Evolutionary conservation across 2,329 filamentous ascomycete genomes (phyloP), one percentile per base, ranked within the genome.

Genomic region (Penicillium sp.): DNA sequence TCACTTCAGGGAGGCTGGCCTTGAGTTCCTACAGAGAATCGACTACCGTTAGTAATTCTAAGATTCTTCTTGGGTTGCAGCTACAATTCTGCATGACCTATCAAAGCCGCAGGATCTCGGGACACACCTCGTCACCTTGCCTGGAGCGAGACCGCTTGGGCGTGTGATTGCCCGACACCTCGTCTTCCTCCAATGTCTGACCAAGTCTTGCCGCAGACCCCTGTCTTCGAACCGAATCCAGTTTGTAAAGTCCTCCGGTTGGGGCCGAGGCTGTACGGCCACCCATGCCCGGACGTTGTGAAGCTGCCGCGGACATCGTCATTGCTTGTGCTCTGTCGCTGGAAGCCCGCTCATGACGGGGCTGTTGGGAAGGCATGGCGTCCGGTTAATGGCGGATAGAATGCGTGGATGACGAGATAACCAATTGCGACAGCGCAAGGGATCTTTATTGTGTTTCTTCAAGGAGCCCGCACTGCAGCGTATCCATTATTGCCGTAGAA

Each of bases 1-100:
- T 86, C 65, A 87, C 78, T 67, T 84, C 79, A 37, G 81, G 81
- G 62, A 82, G 66, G 53, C 61, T 66, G 44, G 66, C 58, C 52
- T 68, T 74, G 49, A 65, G 44, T 49, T 61, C 64, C 68, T 70
- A 58, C 44, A 59, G 27, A 29, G 33, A 22, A 35, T 19, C 4
- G 27, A 45, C 39, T 46, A 26, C 24, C 19, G 52, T 67, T 56
- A 67, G 63, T 53, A 35, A 59, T 54, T 48, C 44, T 16, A 14
- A 14, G 7, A 21, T 13, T n/a, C 31, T 43, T 3, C 10, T 48
- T 39, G 27, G 27, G 35, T 39, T 33, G 33, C 14, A 10, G 29
- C 10, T 35, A 16, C 21, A 51, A 29, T 52, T 26, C n/a, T 27
- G 22, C n/a, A 19, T 24, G 16, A 33, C n/a, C 24, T 31, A 5